Conservation (phyloP, 2,329 filamentous ascomycete species). For the Alternaria dauci region DNA sequence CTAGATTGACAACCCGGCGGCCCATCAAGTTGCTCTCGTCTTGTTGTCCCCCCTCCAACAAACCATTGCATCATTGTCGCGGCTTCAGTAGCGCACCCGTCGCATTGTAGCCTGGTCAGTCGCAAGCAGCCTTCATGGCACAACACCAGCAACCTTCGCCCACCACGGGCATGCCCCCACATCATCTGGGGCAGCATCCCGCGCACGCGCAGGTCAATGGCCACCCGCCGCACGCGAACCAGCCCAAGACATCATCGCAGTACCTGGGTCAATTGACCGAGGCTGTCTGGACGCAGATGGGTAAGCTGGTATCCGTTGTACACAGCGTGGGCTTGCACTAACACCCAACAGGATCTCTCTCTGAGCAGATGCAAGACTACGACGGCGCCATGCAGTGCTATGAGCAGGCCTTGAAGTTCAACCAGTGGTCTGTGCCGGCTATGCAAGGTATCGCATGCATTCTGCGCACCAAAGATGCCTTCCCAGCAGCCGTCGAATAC, state of each 20-base stretch:
- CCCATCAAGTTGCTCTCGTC: conserved; percentile 1
- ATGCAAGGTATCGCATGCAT: conserved; percentile 96
- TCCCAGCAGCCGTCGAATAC: conserved; percentile 92
- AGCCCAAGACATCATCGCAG: conserved; percentile 72
- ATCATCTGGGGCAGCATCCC: conserved; percentile 72
- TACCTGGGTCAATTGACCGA: conserved; percentile 84
- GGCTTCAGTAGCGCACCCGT: conserved; percentile 21
- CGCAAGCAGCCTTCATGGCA: conserved; percentile 62
- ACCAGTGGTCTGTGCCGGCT: conserved; percentile 85
- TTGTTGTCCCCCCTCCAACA: conserved; percentile 12
- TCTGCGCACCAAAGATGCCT: conserved; percentile 89
- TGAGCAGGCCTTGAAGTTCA: conserved; percentile 86
- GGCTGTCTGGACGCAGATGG: conserved; percentile 89
- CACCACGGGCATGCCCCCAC: conserved; percentile 74
- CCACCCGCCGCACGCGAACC: conserved; percentile 63
- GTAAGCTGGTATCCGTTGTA: conserved; percentile 61
- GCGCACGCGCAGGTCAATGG: conserved; percentile 66
- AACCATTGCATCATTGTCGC: conserved; percentile 19
- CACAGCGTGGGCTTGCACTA: conserved; percentile 19
- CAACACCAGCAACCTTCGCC: conserved; percentile 80
- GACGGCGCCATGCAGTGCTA: conserved; percentile 92
- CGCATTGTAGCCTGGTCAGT: conserved; percentile 17
- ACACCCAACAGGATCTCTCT: conserved; percentile 72
- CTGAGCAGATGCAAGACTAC: conserved; percentile 85
- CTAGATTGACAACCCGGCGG: conserved; percentile 4